Percentiles rank a stretch among this genome's conserved stretches.
Evolutionary conservation across 148 eudicot genomes (phyloP).

Genomic region (Camellia japonica): DNA sequence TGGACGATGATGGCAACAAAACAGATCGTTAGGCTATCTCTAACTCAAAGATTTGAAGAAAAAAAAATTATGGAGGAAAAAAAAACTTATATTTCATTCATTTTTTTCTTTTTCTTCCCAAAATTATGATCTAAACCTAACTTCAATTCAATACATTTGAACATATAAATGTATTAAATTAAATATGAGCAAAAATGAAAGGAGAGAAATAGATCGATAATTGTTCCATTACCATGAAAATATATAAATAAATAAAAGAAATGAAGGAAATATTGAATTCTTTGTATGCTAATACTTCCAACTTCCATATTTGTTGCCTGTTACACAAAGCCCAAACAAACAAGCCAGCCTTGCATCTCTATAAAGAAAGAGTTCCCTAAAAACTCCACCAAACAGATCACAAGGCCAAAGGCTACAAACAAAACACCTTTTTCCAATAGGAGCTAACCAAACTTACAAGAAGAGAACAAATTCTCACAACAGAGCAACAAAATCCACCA

Average conservation of each 20-base stretch:
- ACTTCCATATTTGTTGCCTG: not conserved
- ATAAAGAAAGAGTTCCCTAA: not conserved
- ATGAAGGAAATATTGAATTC: not conserved
- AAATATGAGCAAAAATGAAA: not conserved
- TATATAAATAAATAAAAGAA: conserved; percentile 1
- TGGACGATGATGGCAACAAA: too few species aligned
- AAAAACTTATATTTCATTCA: too few species aligned
- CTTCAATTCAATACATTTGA: not conserved
- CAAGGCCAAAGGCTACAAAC: conserved; percentile 20
- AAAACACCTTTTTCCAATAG: conserved; percentile 1
- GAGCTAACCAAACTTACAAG: conserved; percentile 2
- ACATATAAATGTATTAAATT: not conserved
- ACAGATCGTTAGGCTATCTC: too few species aligned
- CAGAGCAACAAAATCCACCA: conserved; percentile 15
- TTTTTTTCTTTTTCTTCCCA: too few species aligned
- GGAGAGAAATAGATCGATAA: not conserved
- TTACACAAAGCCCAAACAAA: not conserved
- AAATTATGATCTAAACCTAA: too few species aligned
- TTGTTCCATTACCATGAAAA: not conserved
- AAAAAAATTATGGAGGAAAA: too few species aligned
- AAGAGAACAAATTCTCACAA: conserved; percentile 20
- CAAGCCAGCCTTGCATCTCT: not conserved
- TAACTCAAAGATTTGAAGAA: too few species aligned
- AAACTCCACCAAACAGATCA: not conserved
- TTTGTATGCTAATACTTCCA: too few species aligned